phyloP scores from a whole-genome alignment of 805 yeast genomes.

The Ogataea chonburiensis region DNA sequence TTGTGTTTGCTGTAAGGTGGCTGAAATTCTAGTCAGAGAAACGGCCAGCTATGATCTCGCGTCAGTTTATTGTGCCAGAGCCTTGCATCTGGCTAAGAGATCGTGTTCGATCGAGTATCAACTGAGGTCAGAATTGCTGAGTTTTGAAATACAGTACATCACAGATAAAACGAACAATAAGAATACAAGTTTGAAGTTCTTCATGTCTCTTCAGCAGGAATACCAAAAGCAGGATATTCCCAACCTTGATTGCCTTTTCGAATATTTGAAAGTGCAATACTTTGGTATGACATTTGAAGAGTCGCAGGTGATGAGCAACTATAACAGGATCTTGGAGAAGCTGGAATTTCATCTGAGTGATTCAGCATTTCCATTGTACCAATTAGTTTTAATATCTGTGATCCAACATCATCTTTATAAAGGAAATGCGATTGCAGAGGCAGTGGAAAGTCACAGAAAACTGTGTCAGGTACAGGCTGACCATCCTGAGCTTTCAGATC shows the following conservation, averaged over 20 bases:
- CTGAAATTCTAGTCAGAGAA: conserved; percentile 40
- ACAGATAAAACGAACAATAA: conserved; percentile 20
- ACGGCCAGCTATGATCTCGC: conserved; percentile 43
- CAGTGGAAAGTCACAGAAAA: conserved; percentile 19
- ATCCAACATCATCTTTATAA: conserved; percentile 34
- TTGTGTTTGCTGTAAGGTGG: conserved; percentile 36
- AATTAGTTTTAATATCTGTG: conserved; percentile 30
- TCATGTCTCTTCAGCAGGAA: conserved; percentile 29
- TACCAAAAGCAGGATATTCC: conserved; percentile 17
- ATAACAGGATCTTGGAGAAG: conserved; percentile 11
- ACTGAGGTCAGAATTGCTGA: conserved; percentile 35
- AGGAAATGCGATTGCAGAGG: conserved; percentile 28
- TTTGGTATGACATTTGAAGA: conserved; percentile 31
- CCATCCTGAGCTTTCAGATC: not conserved
- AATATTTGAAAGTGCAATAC: conserved; percentile 33
- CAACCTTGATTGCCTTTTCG: conserved; percentile 32
- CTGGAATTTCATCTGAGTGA: conserved; percentile 11
- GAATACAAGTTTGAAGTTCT: conserved; percentile 32
- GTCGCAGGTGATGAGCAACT: conserved; percentile 26
- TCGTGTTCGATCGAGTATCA: conserved; percentile 27
- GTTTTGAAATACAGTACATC: conserved; percentile 37
- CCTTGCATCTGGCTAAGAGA: conserved; percentile 31
- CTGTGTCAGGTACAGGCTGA: conserved; percentile 18
- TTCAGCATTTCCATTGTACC: conserved; percentile 20
- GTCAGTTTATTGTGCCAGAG: conserved; percentile 34